Base-by-base conservation (phyloP, 78 protist species). In the Polysphondylium violaceum region DNA sequence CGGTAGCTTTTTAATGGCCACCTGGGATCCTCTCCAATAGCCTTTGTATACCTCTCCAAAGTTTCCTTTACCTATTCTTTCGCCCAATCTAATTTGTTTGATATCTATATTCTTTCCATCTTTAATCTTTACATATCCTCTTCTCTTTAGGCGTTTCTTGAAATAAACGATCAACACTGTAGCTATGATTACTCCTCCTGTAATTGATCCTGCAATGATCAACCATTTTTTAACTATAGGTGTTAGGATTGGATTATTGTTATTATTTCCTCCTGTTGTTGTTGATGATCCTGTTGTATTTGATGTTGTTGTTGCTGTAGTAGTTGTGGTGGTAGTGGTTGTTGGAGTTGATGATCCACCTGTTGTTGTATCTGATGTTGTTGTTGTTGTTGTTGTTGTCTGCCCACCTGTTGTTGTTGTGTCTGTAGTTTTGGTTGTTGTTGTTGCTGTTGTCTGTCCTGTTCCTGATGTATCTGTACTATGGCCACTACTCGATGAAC, bases 1-100 rank as follows among this genome's bases (percentile, higher is more conserved):
- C 9, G 94, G 93, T 35, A 88, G 23, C 87, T 89, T 89, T 72
- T 92, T 93, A 9, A 93, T 85, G 3, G 95, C 95, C 29, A 93
- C 94, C 16, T 38, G 50, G 7, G 74, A 75, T 29, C 89, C 88
- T 55, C 83, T 44, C 94, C 94, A 89, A n/a, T 9, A 31, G 3
- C 92, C 95, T 19, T 38, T 16, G 25, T 27, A 93, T 12, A 93
- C 95, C 47, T 86, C 88, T 33, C 94, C 94, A 74, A 78, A 90
- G 33, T 76, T 77, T 35, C 94, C 94, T 63, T 72, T 90, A 40
- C 94, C 94, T 12, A 90, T 90, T 40, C 86, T 40, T 36, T 33
- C 76, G 33, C 93, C 86, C 29, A 69, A 27, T 36, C 27, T 87
- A 31, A 87, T 78, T 43, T 87, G 76, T 33, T 41, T 43, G 19